Percentiles rank a stretch among this genome's conserved stretches.
Conservation (phyloP, 2,329 filamentous ascomycete genomes). For the Calonectria honghensis region DNA sequence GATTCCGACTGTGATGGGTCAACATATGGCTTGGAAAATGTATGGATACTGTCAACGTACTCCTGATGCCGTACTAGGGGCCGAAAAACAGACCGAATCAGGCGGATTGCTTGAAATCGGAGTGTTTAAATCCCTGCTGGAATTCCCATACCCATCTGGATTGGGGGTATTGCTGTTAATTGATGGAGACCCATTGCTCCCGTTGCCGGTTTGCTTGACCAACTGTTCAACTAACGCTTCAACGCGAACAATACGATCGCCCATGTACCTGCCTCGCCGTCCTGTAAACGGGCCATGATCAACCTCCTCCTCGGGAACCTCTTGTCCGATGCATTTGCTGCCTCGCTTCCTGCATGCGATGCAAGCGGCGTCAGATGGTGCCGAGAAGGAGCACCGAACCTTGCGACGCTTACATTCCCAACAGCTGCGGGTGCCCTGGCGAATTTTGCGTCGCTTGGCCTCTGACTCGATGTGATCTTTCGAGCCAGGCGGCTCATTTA, state of each 20-base stretch:
- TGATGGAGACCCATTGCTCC: background rate
- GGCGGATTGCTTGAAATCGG: no score
- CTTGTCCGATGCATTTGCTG: constrained; percentile 37
- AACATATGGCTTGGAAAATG: background rate
- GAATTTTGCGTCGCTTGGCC: constrained; percentile 39
- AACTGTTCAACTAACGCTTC: constrained; percentile 34
- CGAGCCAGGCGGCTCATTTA: background rate
- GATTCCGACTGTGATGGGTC: background rate
- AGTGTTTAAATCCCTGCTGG: background rate
- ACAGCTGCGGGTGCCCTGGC: constrained; percentile 43
- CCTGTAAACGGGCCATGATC: background rate
- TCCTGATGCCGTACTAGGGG: background rate
- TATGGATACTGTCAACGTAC: background rate
- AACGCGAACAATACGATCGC: constrained; percentile 33
- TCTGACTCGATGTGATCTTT: background rate
- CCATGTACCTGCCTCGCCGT: constrained; percentile 24
- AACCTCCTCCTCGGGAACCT: constrained; percentile 26
- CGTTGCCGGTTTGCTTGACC: background rate
- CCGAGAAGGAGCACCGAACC: constrained; percentile 36
- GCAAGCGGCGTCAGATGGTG: constrained; percentile 24
- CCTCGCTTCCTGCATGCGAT: constrained; percentile 32
- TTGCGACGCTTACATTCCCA: constrained; percentile 43
- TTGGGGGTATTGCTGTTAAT: background rate
- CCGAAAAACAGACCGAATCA: background rate
- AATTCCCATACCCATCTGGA: background rate